Base-by-base conservation (phyloP, 148 eudicot species). In the Chenopodium suecicum region DNA sequence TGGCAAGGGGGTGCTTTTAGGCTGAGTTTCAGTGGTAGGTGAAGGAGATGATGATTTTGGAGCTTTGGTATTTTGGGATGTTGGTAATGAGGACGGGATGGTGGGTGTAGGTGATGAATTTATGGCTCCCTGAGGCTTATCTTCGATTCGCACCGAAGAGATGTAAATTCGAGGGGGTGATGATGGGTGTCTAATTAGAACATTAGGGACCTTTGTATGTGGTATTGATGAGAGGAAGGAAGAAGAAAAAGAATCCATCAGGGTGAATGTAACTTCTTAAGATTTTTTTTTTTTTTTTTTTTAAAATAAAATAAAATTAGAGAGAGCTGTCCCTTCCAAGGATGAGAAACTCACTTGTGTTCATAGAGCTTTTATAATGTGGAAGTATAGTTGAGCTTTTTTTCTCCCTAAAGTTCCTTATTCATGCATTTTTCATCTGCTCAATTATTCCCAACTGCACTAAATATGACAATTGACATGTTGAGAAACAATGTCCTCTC, bases 201-300 rank as follows among this genome's bases (percentile, higher is more conserved):
- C 66, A 17, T 12, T 27, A 74, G 85, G 56, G 11, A 64, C 47
- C 37, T 83, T 79, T 74, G 82, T 50, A 6, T 78, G 74, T 74
- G 75, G 79, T 29, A 29, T 72, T 63, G 81, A 64, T 72, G 81
- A 65, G 63, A 73, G 58, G 14, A 83, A 73, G 52, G 81, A 83
- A 73, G 74, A 78, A 17, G 78, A 83, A 31, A 65, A 66, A 20
- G 82, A 81, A 78, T 83, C 78, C 85, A 83, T 83, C 37, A 8
- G 71, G 56, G 80, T 44, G 62, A n/a, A 74, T 50, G 9, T 14
- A 74, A 10, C 27, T 74, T 19, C 74, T 2, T 75, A 6, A 7
- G 9, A 67, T 2, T 23, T 27, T 27, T 27, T 27, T 27, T 27
- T 27, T 27, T 27, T 27, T 27, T 27, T 27, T 27, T 27, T 2